These are phyloP conservation scores for Lipomyces yamanashiensis DNA, from an alignment of 805 yeast species.

Conservation along the genomic window DNA sequence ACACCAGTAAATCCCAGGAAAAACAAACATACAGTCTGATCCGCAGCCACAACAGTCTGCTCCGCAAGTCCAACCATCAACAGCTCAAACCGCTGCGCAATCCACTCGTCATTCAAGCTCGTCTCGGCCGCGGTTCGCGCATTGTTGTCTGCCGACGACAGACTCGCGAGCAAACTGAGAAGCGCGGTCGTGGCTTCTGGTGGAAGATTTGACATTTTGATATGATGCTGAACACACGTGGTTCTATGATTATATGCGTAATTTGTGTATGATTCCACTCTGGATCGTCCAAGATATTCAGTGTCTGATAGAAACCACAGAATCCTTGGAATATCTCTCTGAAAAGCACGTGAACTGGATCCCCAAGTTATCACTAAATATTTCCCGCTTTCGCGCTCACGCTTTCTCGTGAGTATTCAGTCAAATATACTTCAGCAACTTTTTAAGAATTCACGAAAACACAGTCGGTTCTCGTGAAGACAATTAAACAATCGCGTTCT, in stretches of 20 bases:
- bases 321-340: too few species aligned
- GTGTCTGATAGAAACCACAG: too few species aligned
- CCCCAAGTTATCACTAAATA: background rate
- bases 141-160: slow-evolving; percentile 78
- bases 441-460: too few species aligned
- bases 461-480: too few species aligned
- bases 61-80: slow-evolving; percentile 79
- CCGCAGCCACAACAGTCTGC: slow-evolving; percentile 66
- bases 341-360: too few species aligned
- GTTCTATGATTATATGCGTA: background rate
- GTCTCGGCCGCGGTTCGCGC: slow-evolving; percentile 80
- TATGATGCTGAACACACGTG: background rate
- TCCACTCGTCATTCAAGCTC: slow-evolving; percentile 76
- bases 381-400: background rate
- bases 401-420: background rate
- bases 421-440: background rate
- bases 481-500: too few species aligned
- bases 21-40: slow-evolving; percentile 50
- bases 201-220: slow-evolving; percentile 50
- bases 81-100: slow-evolving; percentile 67
- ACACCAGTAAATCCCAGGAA: background rate
- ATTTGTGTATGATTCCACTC: too few species aligned
- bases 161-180: slow-evolving; percentile 61
- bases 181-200: slow-evolving; percentile 63
- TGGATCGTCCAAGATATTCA: too few species aligned